A percentile compares a stretch with the other conserved stretches of the same genome.
phyloP scores from a whole-genome alignment of 2,329 filamentous ascomycete species.

The Geosmithia flava region DNA sequence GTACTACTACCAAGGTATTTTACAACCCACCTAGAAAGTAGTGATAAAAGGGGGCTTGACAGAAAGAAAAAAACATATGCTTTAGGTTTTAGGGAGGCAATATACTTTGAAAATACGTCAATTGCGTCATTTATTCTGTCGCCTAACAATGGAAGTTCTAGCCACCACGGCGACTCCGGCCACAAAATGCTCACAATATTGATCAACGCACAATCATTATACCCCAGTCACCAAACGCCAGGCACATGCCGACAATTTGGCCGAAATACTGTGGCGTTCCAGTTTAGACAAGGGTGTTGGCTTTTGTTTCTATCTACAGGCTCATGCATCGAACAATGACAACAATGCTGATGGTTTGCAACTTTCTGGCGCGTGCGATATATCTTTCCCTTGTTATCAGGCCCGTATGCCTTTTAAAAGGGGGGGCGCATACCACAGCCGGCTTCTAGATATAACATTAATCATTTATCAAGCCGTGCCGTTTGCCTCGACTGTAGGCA shows the following conservation, averaged over 20 bases:
- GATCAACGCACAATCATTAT: background rate
- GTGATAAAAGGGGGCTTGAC: background rate
- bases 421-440: no score
- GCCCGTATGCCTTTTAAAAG: no score
- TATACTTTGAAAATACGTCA: background rate
- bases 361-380: background rate
- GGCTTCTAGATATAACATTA: background rate
- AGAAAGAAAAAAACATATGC: background rate
- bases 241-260: no score
- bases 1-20: background rate
- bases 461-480: constrained; percentile 1
- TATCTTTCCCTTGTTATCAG: background rate
- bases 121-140: background rate
- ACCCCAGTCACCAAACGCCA: no score
- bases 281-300: background rate
- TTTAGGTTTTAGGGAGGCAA: background rate
- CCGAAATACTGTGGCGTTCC: no score
- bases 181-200: background rate
- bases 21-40: background rate
- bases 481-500: constrained; percentile 26
- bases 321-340: background rate
- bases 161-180: background rate
- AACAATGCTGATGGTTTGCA: background rate
- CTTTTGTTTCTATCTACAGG: background rate
- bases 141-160: background rate